Evolutionary conservation across 257 asterid species (phyloP).

Genomic region (Solanum corneliomulleri): DNA sequence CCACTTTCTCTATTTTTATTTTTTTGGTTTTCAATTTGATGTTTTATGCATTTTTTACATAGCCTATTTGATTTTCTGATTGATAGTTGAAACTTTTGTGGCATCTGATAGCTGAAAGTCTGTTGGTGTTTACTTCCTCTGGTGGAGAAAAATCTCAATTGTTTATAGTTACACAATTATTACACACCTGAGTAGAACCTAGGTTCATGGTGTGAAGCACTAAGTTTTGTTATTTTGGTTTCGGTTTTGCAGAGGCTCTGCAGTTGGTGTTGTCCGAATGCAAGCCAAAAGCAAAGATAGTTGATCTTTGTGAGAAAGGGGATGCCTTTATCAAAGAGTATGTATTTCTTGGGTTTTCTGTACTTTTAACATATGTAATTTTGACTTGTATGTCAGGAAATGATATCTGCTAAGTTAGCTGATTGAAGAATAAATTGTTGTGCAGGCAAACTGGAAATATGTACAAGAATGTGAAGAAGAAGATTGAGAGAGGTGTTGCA

Average conservation of each 20-base stretch:
- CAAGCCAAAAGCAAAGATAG: conserved; percentile 74
- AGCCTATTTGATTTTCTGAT: neutral
- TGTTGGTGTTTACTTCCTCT: neutral
- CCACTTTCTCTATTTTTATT: neutral
- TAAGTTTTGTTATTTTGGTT: neutral
- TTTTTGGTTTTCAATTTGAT: neutral
- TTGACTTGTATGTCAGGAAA: neutral
- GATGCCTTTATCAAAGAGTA: conserved; percentile 76
- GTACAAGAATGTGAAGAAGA: conserved; percentile 94
- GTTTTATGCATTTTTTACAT: neutral
- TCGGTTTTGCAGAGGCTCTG: conserved; percentile 66
- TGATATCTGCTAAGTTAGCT: neutral
- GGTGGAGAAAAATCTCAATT: neutral
- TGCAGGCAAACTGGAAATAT: conserved; percentile 75
- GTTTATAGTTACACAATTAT: neutral
- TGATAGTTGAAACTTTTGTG: neutral
- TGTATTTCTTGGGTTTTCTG: neutral
- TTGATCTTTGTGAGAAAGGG: conserved; percentile 77
- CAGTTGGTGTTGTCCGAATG: conserved; percentile 66
- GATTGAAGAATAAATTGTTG: neutral
- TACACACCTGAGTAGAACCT: neutral
- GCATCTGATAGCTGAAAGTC: neutral
- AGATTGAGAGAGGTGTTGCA: conserved; percentile 88
- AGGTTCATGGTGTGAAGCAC: neutral
- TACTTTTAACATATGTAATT: neutral